These are phyloP conservation scores for Euryodendron excelsum DNA, from an alignment of 148 eudicot species.

Conservation along the genomic window DNA sequence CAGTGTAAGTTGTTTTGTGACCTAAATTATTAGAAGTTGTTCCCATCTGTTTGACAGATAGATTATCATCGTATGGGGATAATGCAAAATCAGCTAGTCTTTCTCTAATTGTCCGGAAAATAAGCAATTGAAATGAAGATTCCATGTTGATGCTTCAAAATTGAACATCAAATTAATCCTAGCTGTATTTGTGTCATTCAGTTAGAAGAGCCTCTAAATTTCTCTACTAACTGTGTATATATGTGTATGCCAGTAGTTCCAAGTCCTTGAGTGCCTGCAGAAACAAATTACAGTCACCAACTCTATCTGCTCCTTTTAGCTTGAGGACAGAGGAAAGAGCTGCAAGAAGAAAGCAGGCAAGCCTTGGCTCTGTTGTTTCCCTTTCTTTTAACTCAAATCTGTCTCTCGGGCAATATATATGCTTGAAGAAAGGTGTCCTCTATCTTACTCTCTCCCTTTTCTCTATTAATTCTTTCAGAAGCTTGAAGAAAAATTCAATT, in stretches of 20 bases:
- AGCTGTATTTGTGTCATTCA: constrained; percentile 4
- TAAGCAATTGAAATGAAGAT: not conserved
- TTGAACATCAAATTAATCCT: too few species aligned
- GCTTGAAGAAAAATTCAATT: constrained; percentile 54
- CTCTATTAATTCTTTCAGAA: constrained; percentile 27
- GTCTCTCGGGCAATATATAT: not conserved
- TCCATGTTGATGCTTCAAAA: too few species aligned
- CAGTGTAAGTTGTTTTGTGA: constrained; percentile 38
- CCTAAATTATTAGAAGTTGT: not conserved
- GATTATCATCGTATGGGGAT: too few species aligned
- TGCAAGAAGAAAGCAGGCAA: constrained; percentile 58
- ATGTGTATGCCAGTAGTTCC: constrained; percentile 29
- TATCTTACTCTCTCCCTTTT: not conserved
- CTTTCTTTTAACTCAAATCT: not conserved
- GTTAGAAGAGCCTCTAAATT: constrained; percentile 7
- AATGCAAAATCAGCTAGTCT: not conserved
- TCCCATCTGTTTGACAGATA: not conserved
- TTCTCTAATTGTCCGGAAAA: not conserved
- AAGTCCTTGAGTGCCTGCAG: constrained; percentile 43
- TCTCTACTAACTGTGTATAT: not conserved
- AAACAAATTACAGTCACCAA: constrained; percentile 50
- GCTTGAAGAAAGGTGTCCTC: not conserved
- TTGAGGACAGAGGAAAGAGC: constrained; percentile 59
- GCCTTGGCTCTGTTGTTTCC: not conserved
- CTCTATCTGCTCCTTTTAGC: constrained; percentile 37